These are phyloP conservation scores for Hyaloperonospora brassicae DNA, from an alignment of 352 stramenopile genomes.

Conservation along the genomic window DNA sequence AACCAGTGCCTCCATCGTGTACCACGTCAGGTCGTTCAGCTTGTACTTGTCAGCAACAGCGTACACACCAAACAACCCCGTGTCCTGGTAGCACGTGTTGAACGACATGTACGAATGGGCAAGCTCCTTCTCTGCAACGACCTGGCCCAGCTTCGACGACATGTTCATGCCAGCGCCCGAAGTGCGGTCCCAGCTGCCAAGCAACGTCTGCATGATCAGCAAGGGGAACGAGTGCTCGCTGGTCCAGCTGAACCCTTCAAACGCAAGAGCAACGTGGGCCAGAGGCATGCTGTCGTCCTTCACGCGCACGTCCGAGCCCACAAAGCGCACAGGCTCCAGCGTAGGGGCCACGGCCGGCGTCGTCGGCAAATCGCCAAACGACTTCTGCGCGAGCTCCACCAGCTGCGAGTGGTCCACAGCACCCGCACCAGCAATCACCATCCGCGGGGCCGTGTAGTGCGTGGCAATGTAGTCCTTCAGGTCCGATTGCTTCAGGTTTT, in stretches of 20 bases:
- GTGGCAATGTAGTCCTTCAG: slow-evolving; percentile 97
- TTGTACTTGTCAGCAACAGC: slow-evolving; percentile 91
- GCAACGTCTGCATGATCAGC: slow-evolving; percentile 95
- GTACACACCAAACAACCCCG: slow-evolving; percentile 98
- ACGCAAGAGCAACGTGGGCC: slow-evolving; percentile 95
- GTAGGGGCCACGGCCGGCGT: slow-evolving; percentile 57
- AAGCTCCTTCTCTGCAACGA: slow-evolving; percentile 93
- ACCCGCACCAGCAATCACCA: slow-evolving; percentile 98
- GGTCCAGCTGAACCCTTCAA: slow-evolving; percentile 97
- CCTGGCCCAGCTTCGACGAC: slow-evolving; percentile 93
- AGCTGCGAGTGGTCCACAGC: slow-evolving; percentile 95
- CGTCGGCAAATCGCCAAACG: slow-evolving; percentile 92
- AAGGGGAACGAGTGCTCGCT: slow-evolving; percentile 97
- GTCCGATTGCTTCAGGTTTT: slow-evolving; percentile 90
- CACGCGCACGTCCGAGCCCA: slow-evolving; percentile 88
- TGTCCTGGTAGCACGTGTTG: slow-evolving; percentile 99
- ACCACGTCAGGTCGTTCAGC: slow-evolving; percentile 92
- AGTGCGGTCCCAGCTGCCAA: slow-evolving; percentile 89
- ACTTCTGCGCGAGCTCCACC: slow-evolving; percentile 94
- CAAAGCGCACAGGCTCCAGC: slow-evolving; percentile 75
- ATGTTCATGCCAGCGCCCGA: slow-evolving; percentile 91
- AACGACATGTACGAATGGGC: slow-evolving; percentile 98
- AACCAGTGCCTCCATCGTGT: slow-evolving; percentile 93
- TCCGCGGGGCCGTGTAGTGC: slow-evolving; percentile 99
- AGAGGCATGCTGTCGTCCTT: slow-evolving; percentile 84